These are phyloP conservation scores for Miscanthus sacchariflorus DNA, from an alignment of 202 grass and related monocot genomes.

Conservation along the genomic window DNA sequence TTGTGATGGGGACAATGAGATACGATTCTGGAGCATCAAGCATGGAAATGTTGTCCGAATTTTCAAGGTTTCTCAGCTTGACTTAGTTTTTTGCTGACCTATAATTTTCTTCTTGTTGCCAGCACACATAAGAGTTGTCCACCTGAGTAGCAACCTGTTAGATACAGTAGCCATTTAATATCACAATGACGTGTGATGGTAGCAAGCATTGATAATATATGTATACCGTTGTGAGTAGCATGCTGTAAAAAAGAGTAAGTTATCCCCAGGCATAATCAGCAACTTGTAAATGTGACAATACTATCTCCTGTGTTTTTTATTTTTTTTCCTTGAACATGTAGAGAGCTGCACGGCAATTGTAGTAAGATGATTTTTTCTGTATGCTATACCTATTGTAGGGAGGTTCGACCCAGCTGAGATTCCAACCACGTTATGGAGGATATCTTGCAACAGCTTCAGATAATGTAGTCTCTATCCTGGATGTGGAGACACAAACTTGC, in stretches of 20 bases:
- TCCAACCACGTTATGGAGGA: conserved; percentile 57
- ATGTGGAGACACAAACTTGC: conserved; percentile 73
- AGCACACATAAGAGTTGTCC: neutral
- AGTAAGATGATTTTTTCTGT: conserved; percentile 40
- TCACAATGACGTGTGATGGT: neutral
- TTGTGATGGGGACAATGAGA: conserved; percentile 72
- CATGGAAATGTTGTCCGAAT: conserved; percentile 50
- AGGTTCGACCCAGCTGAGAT: conserved; percentile 68
- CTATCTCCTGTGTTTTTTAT: neutral
- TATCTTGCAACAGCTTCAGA: conserved; percentile 67
- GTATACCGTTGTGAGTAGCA: neutral
- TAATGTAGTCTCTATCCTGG: conserved; percentile 67
- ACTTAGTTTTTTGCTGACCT: conserved; percentile 3
- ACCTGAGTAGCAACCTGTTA: neutral
- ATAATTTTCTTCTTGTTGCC: neutral
- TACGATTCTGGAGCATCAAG: conserved; percentile 76
- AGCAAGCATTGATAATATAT: conserved; percentile 6
- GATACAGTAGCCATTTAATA: conserved; percentile 4
- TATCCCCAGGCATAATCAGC: conserved; percentile 11
- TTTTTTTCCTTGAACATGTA: neutral
- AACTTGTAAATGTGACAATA: conserved; percentile 30
- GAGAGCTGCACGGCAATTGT: neutral
- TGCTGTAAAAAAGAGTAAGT: conserved; percentile 5
- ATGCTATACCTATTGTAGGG: conserved; percentile 49
- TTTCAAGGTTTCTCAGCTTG: conserved; percentile 60